Evolutionary conservation across 2,329 filamentous ascomycete genomes (phyloP).

Genomic region (Fusarium chlamydosporum): DNA sequence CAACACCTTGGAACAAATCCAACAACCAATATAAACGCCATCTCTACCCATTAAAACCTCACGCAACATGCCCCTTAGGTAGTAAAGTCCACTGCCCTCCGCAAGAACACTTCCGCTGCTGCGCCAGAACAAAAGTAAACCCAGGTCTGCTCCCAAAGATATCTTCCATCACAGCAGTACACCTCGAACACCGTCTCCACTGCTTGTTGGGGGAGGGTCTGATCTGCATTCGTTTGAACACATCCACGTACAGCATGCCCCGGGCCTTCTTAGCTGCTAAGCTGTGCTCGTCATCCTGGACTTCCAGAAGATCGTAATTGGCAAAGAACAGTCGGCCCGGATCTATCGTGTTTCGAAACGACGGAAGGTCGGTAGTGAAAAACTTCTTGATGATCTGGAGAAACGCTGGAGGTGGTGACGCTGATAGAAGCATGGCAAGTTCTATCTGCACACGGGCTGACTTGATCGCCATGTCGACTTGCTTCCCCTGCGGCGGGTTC

Average conservation of each 20-base stretch:
- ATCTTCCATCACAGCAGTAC: slow-evolving; percentile 76
- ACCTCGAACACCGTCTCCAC: slow-evolving; percentile 66
- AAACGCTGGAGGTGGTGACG: slow-evolving; percentile 63
- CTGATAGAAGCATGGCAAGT: slow-evolving; percentile 66
- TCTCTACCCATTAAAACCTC: slow-evolving; percentile 7
- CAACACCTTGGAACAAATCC: slow-evolving; percentile 1
- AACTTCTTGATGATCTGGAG: slow-evolving; percentile 73
- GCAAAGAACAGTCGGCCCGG: slow-evolving; percentile 78
- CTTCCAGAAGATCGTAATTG: slow-evolving; percentile 77
- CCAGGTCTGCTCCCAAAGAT: slow-evolving; percentile 63
- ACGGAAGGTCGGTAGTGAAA: slow-evolving; percentile 71
- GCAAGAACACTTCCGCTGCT: slow-evolving; percentile 69
- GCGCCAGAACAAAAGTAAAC: slow-evolving; percentile 66
- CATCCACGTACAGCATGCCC: slow-evolving; percentile 62
- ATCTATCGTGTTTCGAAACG: slow-evolving; percentile 72
- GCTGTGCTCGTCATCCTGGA: slow-evolving; percentile 70
- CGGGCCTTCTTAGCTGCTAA: slow-evolving; percentile 57
- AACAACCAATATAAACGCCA: slow-evolving; percentile 9
- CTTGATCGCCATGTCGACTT: slow-evolving; percentile 62
- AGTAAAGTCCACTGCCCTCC: slow-evolving; percentile 67
- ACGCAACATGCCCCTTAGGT: slow-evolving; percentile 51
- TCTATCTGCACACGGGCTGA: slow-evolving; percentile 65
- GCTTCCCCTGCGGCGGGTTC: slow-evolving; percentile 60
- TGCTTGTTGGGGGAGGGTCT: slow-evolving; percentile 46
- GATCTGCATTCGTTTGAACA: slow-evolving; percentile 73